Base-by-base conservation (phyloP, 139 green algal species). In the Volvox africanus region DNA sequence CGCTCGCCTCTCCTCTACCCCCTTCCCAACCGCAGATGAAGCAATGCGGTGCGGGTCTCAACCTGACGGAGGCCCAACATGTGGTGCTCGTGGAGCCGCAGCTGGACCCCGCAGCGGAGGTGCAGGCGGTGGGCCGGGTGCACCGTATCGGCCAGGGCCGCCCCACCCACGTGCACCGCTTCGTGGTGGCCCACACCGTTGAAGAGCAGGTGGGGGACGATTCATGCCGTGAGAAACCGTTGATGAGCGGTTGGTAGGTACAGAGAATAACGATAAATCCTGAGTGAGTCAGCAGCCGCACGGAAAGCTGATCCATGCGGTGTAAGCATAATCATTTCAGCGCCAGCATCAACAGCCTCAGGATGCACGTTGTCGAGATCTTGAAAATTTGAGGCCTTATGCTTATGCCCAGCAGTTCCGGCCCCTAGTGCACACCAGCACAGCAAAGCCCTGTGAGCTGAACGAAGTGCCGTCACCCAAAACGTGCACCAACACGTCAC, bases 51-150 rank as follows among this genome's bases (percentile, higher is more conserved):
- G 82, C 93, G 69, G 93, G 94, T 0, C 94, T 99, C 0, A 99
- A 98, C 93, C 86, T 99, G 35, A 96, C 94, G 33, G 96, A 98
- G 91, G 97, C 97, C 14, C 94, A 97, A 92, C 97, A 99, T 81
- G 97, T 99, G 86, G 80, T 98, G 68, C 83, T 99, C 62, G 87
- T 97, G 80, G 96, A 98, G 91, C 96, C 96, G 17, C 91, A 91
- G 73, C 94, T 94, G 80, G 97, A 98, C 92, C 94, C 96, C 0
- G 95, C 94, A 0, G 88, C 95, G 62, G 96, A 98, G 92, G 93
- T 96, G 91, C 97, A 98, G 92, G 97, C 96, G 26, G 94, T 98
- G 61, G 96, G 94, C 32, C 86, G 96, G 2, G 93, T 97, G 81
- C 96, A 98, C 88, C 95, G 96, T 62, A 97, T 98, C 61, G 96